phyloP scores from a whole-genome alignment of 1,139 yeast genomes.

The Ogataea hybrid region DNA sequence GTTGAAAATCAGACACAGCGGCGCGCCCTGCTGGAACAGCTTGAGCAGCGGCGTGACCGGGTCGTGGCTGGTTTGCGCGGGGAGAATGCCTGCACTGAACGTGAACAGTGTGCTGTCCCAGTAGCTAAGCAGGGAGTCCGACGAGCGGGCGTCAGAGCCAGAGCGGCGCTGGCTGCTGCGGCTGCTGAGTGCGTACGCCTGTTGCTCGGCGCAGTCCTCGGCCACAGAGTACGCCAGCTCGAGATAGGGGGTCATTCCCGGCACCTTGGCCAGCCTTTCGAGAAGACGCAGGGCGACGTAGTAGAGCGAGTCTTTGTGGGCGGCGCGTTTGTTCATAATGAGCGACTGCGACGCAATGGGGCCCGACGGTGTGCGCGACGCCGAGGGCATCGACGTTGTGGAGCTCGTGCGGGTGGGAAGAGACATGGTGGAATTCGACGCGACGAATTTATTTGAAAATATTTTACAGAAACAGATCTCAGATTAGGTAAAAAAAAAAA shows the following conservation, averaged over 20 bases:
- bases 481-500: too few relatives aligned
- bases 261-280: conserved; percentile 56
- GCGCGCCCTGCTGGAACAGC: conserved; percentile 88
- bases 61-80: conserved; percentile 73
- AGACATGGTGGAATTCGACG: conserved; percentile 8
- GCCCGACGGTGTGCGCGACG: conserved; percentile 36
- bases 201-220: conserved; percentile 68
- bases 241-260: conserved; percentile 72
- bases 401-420: conserved; percentile 19
- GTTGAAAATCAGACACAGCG: conserved; percentile 83
- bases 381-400: conserved; percentile 15
- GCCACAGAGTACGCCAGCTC: conserved; percentile 60
- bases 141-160: conserved; percentile 1
- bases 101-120: conserved; percentile 45
- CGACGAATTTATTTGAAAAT: conserved; percentile 2
- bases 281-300: conserved; percentile 65
- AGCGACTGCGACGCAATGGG: conserved; percentile 42
- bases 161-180: conserved; percentile 9
- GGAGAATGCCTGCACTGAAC: conserved; percentile 72
- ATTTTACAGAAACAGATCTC: neutral
- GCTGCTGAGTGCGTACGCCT: conserved; percentile 52
- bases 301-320: conserved; percentile 68
- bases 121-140: conserved; percentile 17
- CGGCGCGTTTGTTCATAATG: conserved; percentile 63
- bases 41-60: conserved; percentile 93